Evolutionary conservation across 129 eudicot species (phyloP).

Genomic region (Helianthus annuus): HanXRQr2.0-SUNRISE NC_035437.2:1125418-1125917

Average conservation of each 20-base stretch:
- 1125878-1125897: no score
- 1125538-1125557: slow-evolving; percentile 77
- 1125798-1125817: slow-evolving; percentile 58
- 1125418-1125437: no score
- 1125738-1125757: slow-evolving; percentile 94
- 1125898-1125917: no score
- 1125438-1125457: no score
- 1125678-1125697: background rate
- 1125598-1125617: slow-evolving; percentile 83
- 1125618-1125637: slow-evolving; percentile 77
- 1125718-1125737: slow-evolving; percentile 99
- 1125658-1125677: background rate
- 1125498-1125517: no score
- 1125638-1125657: slow-evolving; percentile 57
- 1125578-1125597: slow-evolving; percentile 78
- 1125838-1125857: no score
- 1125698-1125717: no score
- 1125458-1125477: no score
- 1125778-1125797: slow-evolving; percentile 79
- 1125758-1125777: slow-evolving; percentile 79
- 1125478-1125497: no score
- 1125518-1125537: no score
- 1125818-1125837: slow-evolving; percentile 45
- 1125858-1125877: background rate
- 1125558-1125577: slow-evolving; percentile 85